Conservation (phyloP, 495 filamentous ascomycete species). For the Trichocladium uniseriatum region DNA sequence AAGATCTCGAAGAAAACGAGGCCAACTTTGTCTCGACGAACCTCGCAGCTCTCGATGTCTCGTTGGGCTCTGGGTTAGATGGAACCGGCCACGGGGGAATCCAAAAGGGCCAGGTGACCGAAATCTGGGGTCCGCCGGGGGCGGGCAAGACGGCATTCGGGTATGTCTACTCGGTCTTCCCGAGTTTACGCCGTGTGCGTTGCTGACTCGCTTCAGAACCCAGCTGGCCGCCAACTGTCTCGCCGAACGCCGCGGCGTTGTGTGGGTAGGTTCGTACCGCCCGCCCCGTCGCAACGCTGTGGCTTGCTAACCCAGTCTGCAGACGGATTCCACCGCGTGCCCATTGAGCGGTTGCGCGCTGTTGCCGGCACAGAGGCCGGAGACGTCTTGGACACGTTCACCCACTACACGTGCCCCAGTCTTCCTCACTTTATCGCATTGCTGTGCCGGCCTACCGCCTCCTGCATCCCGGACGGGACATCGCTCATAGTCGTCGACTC, state of each 20-base stretch:
- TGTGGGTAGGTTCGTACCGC: conserved; percentile 72
- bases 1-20: conserved; percentile 43
- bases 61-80: conserved; percentile 18
- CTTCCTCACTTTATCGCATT: conserved; percentile 73
- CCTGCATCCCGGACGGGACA: conserved; percentile 50
- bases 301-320: conserved; percentile 5
- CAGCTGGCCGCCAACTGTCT: conserved; percentile 60
- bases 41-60: conserved; percentile 49
- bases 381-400: conserved; percentile 12
- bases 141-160: conserved; percentile 78
- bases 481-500: conserved; percentile 68
- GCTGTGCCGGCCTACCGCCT: conserved; percentile 49
- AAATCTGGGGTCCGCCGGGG: conserved; percentile 84
- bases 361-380: conserved; percentile 4
- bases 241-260: conserved; percentile 50
- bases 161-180: conserved; percentile 33
- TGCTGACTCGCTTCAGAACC: conserved; percentile 40
- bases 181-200: not conserved
- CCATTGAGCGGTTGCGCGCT: conserved; percentile 18
- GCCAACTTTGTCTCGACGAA: conserved; percentile 55
- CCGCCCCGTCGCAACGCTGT: not conserved
- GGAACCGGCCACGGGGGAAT: conserved; percentile 42
- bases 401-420: conserved; percentile 37
- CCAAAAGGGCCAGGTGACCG: conserved; percentile 68
- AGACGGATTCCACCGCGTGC: conserved; percentile 31